phyloP scores from a whole-genome alignment of 2,329 filamentous ascomycete genomes.

The Malbranchea cinnamomea region DNA sequence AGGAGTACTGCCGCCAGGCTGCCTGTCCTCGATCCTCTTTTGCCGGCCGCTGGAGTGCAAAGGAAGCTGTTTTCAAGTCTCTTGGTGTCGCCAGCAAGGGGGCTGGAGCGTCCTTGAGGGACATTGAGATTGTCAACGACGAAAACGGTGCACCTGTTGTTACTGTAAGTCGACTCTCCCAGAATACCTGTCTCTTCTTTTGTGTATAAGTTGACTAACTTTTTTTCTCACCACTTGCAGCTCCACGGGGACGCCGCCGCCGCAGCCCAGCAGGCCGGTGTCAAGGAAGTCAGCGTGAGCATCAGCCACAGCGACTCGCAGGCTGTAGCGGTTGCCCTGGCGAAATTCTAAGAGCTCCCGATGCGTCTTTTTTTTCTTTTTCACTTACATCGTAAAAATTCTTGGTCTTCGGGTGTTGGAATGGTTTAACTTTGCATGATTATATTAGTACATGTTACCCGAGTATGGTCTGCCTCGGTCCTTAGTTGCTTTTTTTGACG shows the following conservation, averaged over 20 bases:
- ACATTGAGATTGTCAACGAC: slow-evolving; percentile 82
- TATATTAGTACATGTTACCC: too few species aligned
- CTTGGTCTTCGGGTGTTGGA: too few species aligned
- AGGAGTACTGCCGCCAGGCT: slow-evolving; percentile 70
- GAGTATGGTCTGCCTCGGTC: too few species aligned
- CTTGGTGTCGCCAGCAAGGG: slow-evolving; percentile 76
- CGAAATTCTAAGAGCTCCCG: too few species aligned
- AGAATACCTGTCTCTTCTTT: slow-evolving; percentile 6
- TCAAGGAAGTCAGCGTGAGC: slow-evolving; percentile 80
- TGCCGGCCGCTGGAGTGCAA: slow-evolving; percentile 89
- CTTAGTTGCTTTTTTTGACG: too few species aligned
- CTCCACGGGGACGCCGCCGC: slow-evolving; percentile 71
- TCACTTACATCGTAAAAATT: too few species aligned
- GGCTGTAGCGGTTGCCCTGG: slow-evolving; percentile 85
- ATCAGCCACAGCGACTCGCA: slow-evolving; percentile 93
- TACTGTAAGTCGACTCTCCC: slow-evolving; percentile 45
- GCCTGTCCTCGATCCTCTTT: slow-evolving; percentile 77
- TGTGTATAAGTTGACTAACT: slow-evolving; percentile 23
- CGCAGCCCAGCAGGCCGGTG: slow-evolving; percentile 71
- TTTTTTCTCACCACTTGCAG: slow-evolving; percentile 42
- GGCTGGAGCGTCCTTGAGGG: slow-evolving; percentile 75
- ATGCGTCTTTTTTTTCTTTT: too few species aligned
- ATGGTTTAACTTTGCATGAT: too few species aligned
- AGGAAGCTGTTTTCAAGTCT: slow-evolving; percentile 97
- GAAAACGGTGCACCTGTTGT: slow-evolving; percentile 72